These are phyloP conservation scores for Hyaloscypha bicolor DNA, from an alignment of 495 filamentous ascomycete genomes.

Conservation along the genomic window DNA sequence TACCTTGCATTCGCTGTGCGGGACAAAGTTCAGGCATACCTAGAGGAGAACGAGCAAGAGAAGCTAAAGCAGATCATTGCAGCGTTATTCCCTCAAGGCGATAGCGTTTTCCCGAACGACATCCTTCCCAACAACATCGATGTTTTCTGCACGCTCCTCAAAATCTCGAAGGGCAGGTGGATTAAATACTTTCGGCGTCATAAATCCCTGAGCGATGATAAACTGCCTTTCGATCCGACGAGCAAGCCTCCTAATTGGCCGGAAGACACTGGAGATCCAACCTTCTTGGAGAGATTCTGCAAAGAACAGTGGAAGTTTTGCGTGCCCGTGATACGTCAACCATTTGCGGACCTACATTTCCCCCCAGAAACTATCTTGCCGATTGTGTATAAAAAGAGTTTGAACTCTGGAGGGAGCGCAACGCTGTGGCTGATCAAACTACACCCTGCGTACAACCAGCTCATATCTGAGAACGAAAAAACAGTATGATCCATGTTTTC, in stretches of 20 bases:
- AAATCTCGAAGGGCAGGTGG: slow-evolving; percentile 18
- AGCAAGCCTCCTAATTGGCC: slow-evolving; percentile 11
- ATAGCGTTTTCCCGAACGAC: neutral
- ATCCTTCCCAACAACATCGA: slow-evolving; percentile 20
- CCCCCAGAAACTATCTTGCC: slow-evolving; percentile 33
- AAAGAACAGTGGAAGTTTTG: slow-evolving; percentile 43
- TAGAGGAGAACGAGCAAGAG: neutral
- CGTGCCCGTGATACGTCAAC: slow-evolving; percentile 18
- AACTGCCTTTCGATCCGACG: slow-evolving; percentile 30
- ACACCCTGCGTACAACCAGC: slow-evolving; percentile 32
- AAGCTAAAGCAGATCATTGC: slow-evolving; percentile 2
- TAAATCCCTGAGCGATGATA: slow-evolving; percentile 22
- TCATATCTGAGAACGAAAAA: neutral
- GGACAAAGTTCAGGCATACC: neutral
- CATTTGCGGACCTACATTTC: slow-evolving; percentile 21
- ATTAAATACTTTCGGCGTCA: slow-evolving; percentile 30
- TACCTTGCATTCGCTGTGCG: neutral
- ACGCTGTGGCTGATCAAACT: slow-evolving; percentile 32
- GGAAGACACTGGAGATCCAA: neutral
- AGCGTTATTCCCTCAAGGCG: neutral
- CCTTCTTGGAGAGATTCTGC: slow-evolving; percentile 34
- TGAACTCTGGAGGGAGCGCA: slow-evolving; percentile 28
- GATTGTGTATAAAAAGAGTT: slow-evolving; percentile 26
- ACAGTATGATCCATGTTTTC: slow-evolving; percentile 1
- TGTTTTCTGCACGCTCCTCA: slow-evolving; percentile 36